Percentiles rank a stretch among this genome's conserved stretches.
These are phyloP conservation scores for Apophysomyces variabilis DNA, from an alignment of 371 early-diverging fungal genomes.

Conservation along the genomic window DNA sequence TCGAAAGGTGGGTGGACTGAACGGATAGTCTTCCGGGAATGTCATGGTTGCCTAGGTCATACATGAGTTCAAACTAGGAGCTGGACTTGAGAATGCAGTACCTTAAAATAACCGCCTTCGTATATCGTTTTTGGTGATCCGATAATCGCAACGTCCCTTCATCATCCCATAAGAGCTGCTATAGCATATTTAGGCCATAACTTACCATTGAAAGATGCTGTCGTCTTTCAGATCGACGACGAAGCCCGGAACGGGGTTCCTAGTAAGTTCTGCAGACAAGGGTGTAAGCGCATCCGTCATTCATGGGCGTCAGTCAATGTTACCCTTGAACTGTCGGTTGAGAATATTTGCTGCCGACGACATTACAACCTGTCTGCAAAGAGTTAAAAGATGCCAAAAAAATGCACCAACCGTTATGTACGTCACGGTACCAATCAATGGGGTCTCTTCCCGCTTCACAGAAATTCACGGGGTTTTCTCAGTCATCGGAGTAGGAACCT, in stretches of 20 bases:
- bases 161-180: neutral
- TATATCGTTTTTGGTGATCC: constrained; percentile 87
- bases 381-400: too few relatives aligned
- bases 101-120: constrained; percentile 92
- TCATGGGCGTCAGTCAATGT: neutral
- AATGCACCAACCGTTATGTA: too few relatives aligned
- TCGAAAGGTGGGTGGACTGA: constrained; percentile 79
- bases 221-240: constrained; percentile 70
- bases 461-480: too few relatives aligned
- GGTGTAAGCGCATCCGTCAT: neutral
- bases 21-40: constrained; percentile 61
- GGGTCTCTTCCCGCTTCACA: too few relatives aligned
- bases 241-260: constrained; percentile 75
- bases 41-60: constrained; percentile 53
- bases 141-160: constrained; percentile 82
- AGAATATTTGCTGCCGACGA: constrained; percentile 59
- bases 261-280: constrained; percentile 45
- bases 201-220: constrained; percentile 67
- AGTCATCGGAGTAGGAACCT: too few relatives aligned
- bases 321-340: constrained; percentile 62
- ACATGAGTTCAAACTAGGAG: neutral
- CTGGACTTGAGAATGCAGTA: constrained; percentile 25
- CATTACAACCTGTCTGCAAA: neutral
- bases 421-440: too few relatives aligned
- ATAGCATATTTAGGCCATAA: neutral